Conservation (phyloP, 345 rosid genomes). For the Excoecaria cochinchinensis region DNA sequence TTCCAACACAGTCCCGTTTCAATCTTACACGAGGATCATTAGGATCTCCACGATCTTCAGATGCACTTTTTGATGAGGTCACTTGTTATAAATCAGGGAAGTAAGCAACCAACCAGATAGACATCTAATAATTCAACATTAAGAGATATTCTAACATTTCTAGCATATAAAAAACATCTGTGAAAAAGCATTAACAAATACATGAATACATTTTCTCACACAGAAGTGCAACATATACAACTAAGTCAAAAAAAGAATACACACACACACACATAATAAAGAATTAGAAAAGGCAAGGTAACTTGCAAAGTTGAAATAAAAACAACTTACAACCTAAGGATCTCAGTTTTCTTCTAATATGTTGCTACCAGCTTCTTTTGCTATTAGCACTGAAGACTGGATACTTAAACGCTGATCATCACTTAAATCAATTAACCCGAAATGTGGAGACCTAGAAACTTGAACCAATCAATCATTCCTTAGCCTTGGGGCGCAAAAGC, state of each 20-base stretch:
- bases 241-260: neutral
- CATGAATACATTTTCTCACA: neutral
- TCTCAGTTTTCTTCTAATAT: too few relatives aligned
- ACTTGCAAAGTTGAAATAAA: neutral
- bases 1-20: conserved; percentile 87
- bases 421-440: too few relatives aligned
- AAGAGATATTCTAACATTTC: neutral
- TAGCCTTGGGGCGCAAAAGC: too few relatives aligned
- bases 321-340: neutral
- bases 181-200: neutral
- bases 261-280: too few relatives aligned
- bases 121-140: neutral
- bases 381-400: too few relatives aligned
- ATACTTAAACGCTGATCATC: too few relatives aligned
- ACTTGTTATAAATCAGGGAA: conserved; percentile 29
- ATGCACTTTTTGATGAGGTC: conserved; percentile 32
- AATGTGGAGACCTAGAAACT: too few relatives aligned
- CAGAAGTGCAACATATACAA: neutral
- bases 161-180: neutral
- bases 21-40: conserved; percentile 75
- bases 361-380: too few relatives aligned
- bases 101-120: conserved; percentile 15
- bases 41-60: conserved; percentile 62
- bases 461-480: too few relatives aligned
- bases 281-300: too few relatives aligned